Percentiles rank a stretch among this genome's conserved stretches.
Evolutionary conservation across 1,284 basidiomycete genomes (phyloP).

Genomic region (Ceratobasidium sp.): DNA sequence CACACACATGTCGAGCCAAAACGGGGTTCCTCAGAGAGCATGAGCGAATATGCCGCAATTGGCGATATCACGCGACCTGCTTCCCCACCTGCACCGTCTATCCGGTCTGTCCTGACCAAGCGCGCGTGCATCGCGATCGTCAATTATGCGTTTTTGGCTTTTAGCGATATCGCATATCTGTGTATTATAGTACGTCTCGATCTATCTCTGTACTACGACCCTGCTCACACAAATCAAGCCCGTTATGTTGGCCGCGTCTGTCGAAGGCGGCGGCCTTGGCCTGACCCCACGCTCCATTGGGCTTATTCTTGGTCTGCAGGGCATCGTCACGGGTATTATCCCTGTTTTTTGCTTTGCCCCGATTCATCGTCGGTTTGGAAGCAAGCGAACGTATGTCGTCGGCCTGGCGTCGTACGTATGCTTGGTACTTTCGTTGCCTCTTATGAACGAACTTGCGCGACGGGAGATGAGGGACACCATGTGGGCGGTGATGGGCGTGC

Average conservation of each 20-base stretch:
- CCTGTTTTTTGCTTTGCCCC: conserved; percentile 46
- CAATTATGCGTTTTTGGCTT: conserved; percentile 41
- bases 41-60: conserved; percentile 4
- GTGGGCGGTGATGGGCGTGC: conserved; percentile 33
- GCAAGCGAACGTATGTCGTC: conserved; percentile 36
- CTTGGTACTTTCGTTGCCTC: conserved; percentile 35
- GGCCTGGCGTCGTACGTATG: conserved; percentile 39
- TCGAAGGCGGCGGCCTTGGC: conserved; percentile 47
- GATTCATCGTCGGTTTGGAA: conserved; percentile 46
- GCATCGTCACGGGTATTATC: conserved; percentile 42
- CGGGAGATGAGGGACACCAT: conserved; percentile 4
- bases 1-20: background rate
- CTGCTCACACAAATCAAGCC: conserved; percentile 4
- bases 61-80: background rate
- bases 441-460: conserved; percentile 44
- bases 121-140: conserved; percentile 30
- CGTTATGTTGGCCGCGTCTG: conserved; percentile 46
- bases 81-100: background rate
- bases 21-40: background rate
- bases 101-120: conserved; percentile 34
- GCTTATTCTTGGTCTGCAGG: conserved; percentile 45
- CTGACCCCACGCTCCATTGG: conserved; percentile 45
- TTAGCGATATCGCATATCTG: conserved; percentile 35
- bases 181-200: background rate
- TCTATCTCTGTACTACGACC: background rate